These are phyloP conservation scores for Pythium diclinum DNA, from an alignment of 352 stramenopile species.

Conservation along the genomic window DNA sequence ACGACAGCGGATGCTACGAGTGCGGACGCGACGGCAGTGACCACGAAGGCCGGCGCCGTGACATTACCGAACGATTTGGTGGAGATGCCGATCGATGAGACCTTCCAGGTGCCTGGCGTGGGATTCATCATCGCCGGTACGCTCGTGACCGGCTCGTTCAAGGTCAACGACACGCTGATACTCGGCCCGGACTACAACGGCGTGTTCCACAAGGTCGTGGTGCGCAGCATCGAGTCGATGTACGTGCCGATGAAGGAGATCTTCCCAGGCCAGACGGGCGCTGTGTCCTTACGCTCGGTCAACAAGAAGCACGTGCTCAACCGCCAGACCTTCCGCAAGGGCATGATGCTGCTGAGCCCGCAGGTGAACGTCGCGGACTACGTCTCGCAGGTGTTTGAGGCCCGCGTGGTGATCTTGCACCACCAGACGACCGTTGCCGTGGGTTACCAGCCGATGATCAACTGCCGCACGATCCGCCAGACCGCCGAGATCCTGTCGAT, in stretches of 20 bases:
- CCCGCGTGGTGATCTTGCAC: slow-evolving; percentile 92
- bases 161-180: slow-evolving; percentile 84
- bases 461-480: slow-evolving; percentile 91
- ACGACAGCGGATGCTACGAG: not conserved
- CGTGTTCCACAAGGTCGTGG: slow-evolving; percentile 80
- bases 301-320: slow-evolving; percentile 87
- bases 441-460: slow-evolving; percentile 95
- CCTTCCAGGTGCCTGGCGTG: slow-evolving; percentile 91
- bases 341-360: slow-evolving; percentile 89
- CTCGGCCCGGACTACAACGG: slow-evolving; percentile 90
- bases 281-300: slow-evolving; percentile 82
- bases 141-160: slow-evolving; percentile 90
- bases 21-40: slow-evolving; percentile 6
- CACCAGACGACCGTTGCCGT: slow-evolving; percentile 93
- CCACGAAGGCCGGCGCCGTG: not conserved
- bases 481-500: slow-evolving; percentile 89
- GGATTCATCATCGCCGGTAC: slow-evolving; percentile 94
- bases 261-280: slow-evolving; percentile 79
- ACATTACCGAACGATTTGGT: slow-evolving; percentile 38
- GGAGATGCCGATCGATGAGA: slow-evolving; percentile 88
- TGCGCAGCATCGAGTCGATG: slow-evolving; percentile 89
- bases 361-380: slow-evolving; percentile 75
- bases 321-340: slow-evolving; percentile 87
- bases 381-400: slow-evolving; percentile 87
- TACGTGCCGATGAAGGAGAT: slow-evolving; percentile 89